A percentile compares a stretch with the other conserved stretches of the same genome.
Conservation (phyloP, 495 filamentous ascomycete genomes). For the Penicillium macrosclerotiorum region DNA sequence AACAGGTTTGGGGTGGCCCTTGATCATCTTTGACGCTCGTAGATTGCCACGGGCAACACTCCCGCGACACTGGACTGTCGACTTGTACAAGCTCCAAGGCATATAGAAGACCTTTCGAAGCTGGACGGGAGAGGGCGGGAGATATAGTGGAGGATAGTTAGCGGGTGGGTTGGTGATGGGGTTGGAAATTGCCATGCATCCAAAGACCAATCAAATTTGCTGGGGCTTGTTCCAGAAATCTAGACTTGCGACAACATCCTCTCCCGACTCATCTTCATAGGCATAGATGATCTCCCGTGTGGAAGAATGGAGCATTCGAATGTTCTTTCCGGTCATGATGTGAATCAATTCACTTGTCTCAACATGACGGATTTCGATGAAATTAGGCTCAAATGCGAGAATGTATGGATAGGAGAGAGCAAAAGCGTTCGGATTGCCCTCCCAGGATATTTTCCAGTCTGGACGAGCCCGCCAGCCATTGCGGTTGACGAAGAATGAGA, state of each 20-base stretch:
- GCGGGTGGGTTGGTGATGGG: not conserved
- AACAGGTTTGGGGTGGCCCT: too few species aligned
- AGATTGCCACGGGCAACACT: too few species aligned
- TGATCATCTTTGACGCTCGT: too few species aligned
- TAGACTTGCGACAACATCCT: slow-evolving; percentile 90
- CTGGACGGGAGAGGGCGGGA: too few species aligned
- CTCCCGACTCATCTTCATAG: slow-evolving; percentile 90
- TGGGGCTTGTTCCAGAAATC: slow-evolving; percentile 85
- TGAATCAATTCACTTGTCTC: slow-evolving; percentile 87
- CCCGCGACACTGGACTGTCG: too few species aligned
- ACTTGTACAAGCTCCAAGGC: too few species aligned
- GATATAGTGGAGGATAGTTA: too few species aligned
- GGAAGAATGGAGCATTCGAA: slow-evolving; percentile 94
- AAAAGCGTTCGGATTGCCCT: slow-evolving; percentile 86
- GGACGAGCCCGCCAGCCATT: slow-evolving; percentile 95
- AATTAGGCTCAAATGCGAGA: slow-evolving; percentile 96
- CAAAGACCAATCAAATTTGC: slow-evolving; percentile 22
- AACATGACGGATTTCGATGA: slow-evolving; percentile 93
- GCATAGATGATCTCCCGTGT: slow-evolving; percentile 97
- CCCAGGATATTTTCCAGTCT: slow-evolving; percentile 98
- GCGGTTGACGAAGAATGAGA: slow-evolving; percentile 97
- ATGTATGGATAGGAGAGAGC: slow-evolving; percentile 95
- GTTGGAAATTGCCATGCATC: not conserved
- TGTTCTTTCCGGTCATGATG: slow-evolving; percentile 92
- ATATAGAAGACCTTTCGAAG: too few species aligned